Evolutionary conservation across 2,329 filamentous ascomycete species (phyloP).

Genomic region (Colletotrichum sidae): DNA sequence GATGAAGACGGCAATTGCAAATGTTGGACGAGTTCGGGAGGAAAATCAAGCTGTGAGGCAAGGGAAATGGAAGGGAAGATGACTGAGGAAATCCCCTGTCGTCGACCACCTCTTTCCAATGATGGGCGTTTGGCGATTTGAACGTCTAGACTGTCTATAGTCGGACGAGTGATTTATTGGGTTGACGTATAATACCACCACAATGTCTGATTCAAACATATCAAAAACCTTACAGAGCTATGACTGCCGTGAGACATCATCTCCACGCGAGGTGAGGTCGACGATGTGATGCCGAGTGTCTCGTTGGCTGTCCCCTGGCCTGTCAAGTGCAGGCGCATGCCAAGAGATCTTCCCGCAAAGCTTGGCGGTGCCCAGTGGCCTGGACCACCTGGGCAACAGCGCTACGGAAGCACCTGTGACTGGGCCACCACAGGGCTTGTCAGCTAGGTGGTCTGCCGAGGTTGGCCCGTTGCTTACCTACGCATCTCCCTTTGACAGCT

Average conservation of each 20-base stretch:
- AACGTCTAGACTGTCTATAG: background rate
- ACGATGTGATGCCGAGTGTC: too few relatives aligned
- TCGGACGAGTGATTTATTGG: constrained; percentile 5
- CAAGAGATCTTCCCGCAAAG: constrained; percentile 35
- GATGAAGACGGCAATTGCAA: background rate
- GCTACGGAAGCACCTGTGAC: too few relatives aligned
- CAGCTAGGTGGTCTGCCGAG: too few relatives aligned
- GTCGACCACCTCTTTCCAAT: background rate
- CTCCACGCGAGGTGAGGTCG: background rate
- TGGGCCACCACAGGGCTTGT: too few relatives aligned
- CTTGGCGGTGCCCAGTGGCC: constrained; percentile 24
- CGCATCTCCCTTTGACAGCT: too few relatives aligned
- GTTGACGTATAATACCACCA: constrained; percentile 4
- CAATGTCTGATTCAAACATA: background rate
- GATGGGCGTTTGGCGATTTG: constrained; percentile 28
- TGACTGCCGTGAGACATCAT: background rate
- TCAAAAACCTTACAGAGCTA: background rate
- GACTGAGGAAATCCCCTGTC: background rate
- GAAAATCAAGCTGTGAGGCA: background rate
- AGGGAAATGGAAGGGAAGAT: background rate
- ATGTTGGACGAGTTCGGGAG: background rate
- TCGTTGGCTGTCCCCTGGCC: constrained; percentile 9
- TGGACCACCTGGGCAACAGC: background rate
- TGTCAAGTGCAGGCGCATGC: constrained; percentile 35
- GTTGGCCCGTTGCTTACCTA: too few relatives aligned